Percentiles rank a stretch among this genome's conserved stretches.
phyloP scores from a whole-genome alignment of 345 rosid genomes.

The Aurinia saxatilis region DNA sequence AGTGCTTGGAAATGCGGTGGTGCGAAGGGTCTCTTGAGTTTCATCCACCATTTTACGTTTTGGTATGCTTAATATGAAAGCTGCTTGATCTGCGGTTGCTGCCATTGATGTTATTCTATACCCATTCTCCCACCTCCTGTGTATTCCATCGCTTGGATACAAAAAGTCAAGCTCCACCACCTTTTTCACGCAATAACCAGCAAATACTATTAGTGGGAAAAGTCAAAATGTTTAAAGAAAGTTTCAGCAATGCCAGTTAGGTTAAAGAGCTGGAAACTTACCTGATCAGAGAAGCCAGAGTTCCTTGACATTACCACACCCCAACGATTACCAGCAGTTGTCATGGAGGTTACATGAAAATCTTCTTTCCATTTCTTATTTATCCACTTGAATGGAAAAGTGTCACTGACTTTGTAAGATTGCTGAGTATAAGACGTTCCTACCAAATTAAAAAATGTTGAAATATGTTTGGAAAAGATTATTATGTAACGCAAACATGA shows the following conservation, averaged over 20 bases:
- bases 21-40: constrained; percentile 95
- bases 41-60: constrained; percentile 65
- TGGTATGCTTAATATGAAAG: constrained; percentile 78
- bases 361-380: constrained; percentile 98
- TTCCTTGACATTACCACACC: constrained; percentile 96
- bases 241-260: neutral
- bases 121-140: constrained; percentile 78
- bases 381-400: constrained; percentile 95
- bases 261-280: constrained; percentile 9
- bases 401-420: constrained; percentile 89
- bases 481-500: neutral
- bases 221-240: neutral
- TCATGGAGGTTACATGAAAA: constrained; percentile 86
- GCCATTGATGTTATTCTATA: constrained; percentile 92
- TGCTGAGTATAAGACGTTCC: constrained; percentile 81
- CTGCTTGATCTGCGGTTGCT: constrained; percentile 96
- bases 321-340: constrained; percentile 93
- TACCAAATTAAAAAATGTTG: constrained; percentile 23
- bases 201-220: neutral
- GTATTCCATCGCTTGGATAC: constrained; percentile 97
- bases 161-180: constrained; percentile 96
- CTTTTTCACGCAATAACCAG: constrained; percentile 29
- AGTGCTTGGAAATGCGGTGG: constrained; percentile 76
- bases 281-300: constrained; percentile 81
- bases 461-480: neutral